Percentiles rank a stretch among this genome's conserved stretches.
phyloP scores from a whole-genome alignment of 768 basidiomycete genomes.

The Kwoniella pini region DNA sequence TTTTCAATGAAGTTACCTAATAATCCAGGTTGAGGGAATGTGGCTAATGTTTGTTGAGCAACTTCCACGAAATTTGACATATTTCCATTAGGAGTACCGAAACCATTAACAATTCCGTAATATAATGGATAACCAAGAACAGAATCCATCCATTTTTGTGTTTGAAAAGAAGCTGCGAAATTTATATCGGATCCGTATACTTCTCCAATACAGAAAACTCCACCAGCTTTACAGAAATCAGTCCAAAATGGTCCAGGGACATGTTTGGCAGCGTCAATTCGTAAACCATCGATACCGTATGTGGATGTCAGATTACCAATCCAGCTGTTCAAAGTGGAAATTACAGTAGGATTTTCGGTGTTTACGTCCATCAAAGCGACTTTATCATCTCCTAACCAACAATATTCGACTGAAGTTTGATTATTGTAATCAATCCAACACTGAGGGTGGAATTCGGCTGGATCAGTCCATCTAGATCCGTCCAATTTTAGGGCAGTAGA shows the following conservation, averaged over 20 bases:
- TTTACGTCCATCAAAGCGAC: slow-evolving; percentile 78
- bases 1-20: slow-evolving; percentile 52
- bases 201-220: slow-evolving; percentile 86
- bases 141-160: slow-evolving; percentile 45
- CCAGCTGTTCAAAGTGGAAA: slow-evolving; percentile 67
- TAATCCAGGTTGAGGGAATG: slow-evolving; percentile 44
- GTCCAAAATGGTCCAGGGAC: slow-evolving; percentile 77
- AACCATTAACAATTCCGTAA: slow-evolving; percentile 42
- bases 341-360: slow-evolving; percentile 69
- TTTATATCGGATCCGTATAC: slow-evolving; percentile 65
- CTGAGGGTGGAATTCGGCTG: slow-evolving; percentile 70
- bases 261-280: slow-evolving; percentile 70
- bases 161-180: slow-evolving; percentile 44
- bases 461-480: slow-evolving; percentile 43
- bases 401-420: slow-evolving; percentile 45
- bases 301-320: slow-evolving; percentile 67
- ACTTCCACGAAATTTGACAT: slow-evolving; percentile 47
- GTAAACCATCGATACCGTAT: slow-evolving; percentile 79
- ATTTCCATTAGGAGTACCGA: slow-evolving; percentile 41
- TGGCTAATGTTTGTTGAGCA: slow-evolving; percentile 31
- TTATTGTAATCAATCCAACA: slow-evolving; percentile 73
- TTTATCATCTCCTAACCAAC: slow-evolving; percentile 74
- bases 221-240: slow-evolving; percentile 68
- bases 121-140: slow-evolving; percentile 49
- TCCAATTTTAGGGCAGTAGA: slow-evolving; percentile 26